Base-by-base conservation (phyloP, 225 moss, liverwort and hornwort species). In the Bryoerythrophyllum caledonicum region DNA sequence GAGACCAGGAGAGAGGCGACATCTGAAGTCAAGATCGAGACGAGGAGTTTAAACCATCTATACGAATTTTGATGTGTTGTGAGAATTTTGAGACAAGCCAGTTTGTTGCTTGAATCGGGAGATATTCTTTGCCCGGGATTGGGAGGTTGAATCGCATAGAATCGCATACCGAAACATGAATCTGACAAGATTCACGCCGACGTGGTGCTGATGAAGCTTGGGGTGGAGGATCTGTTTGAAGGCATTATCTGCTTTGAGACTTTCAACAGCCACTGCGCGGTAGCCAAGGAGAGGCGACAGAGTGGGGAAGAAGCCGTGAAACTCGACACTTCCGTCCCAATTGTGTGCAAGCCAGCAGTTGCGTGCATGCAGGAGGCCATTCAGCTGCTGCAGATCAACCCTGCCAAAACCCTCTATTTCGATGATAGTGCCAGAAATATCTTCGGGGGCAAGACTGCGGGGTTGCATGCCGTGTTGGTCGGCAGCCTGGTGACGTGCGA, bases 371-470 rank as follows among this genome's bases (percentile, higher is more conserved):
- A 76, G 73, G 85, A 88, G 44, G 87, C 90, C 3, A 37, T 87
- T 12, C 80, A 84, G 59, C 68, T 90, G 26, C 77, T 87, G 76
- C 74, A 69, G 54, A 67, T 87, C 34, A 77, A 87, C 76, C 74
- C 83, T 5, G 61, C 72, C 9, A 87, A 82, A 30, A 35, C 85
- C 10, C 85, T 90, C 63, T 90, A 79, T 75, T 87, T 90, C 41
- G 90, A 90, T 48, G 90, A 90, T 65, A 90, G 90, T 60, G 79
- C 72, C 1, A 73, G 85, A 63, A 90, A 90, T 74, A 79, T 90
- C 48, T 74, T 68, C 41, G 90, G 72, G 14, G 90, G 85, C 44
- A 90, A 85, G 74, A 13, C 57, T 14, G 83, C 44, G 56, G 81
- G 87, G 0, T 58, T 90, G 67, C 79, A 83, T 10, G 85, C 90